Conservation (phyloP, 164 flowering plant species). For the Saururus chinensis region DNA sequence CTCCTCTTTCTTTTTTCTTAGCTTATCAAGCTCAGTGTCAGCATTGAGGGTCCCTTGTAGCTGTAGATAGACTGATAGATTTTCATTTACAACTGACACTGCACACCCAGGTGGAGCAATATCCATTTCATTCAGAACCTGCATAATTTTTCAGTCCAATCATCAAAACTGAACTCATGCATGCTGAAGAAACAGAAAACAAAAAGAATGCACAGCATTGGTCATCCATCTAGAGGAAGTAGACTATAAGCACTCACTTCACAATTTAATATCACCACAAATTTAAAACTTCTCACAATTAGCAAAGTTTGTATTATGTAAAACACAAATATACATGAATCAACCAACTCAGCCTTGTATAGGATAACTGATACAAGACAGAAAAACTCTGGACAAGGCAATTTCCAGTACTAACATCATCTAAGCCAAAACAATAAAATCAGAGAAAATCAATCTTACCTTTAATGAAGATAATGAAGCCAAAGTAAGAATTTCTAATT, state of each 20-base stretch:
- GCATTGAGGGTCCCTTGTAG: slow-evolving; percentile 51
- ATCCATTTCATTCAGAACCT: slow-evolving; percentile 56
- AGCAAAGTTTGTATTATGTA: too few relatives aligned
- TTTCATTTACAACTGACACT: slow-evolving; percentile 63
- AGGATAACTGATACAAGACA: too few relatives aligned
- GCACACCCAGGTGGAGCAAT: slow-evolving; percentile 59
- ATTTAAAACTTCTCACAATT: too few relatives aligned
- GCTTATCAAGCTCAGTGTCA: slow-evolving; percentile 71
- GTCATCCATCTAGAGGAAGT: too few relatives aligned
- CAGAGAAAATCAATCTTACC: slow-evolving; percentile 22
- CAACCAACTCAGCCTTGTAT: too few relatives aligned
- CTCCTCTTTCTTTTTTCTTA: slow-evolving; percentile 63
- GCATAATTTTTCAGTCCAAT: slow-evolving; percentile 1
- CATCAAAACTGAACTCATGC: not conserved
- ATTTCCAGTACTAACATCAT: too few relatives aligned
- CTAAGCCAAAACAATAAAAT: too few relatives aligned
- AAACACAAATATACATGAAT: too few relatives aligned
- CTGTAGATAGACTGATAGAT: slow-evolving; percentile 61
- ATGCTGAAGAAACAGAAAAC: not conserved
- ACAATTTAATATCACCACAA: too few relatives aligned
- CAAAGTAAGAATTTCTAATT: slow-evolving; percentile 69
- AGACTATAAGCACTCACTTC: too few relatives aligned
- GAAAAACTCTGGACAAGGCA: too few relatives aligned
- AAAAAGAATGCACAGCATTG: not conserved
- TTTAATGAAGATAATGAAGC: slow-evolving; percentile 64